Evolutionary conservation across 2,329 filamentous ascomycete genomes (phyloP), one percentile per base, ranked within the genome.

Genomic region (Simplicillium aogashimaense): DNA sequence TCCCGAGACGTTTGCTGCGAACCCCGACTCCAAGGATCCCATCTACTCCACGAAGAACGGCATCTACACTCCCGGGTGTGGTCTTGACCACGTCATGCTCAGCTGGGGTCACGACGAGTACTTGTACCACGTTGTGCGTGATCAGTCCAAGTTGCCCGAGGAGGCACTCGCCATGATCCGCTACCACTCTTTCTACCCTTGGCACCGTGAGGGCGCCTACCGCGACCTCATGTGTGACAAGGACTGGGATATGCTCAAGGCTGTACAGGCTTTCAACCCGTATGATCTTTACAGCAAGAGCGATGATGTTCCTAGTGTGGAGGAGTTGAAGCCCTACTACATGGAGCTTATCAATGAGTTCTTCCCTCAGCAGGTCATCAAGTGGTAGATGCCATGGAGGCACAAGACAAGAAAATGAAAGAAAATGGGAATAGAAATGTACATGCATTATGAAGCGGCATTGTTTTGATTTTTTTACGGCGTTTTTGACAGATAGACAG

Each of bases 261-360:
- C 86, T 8, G 87, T 94, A 37, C 74, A 77, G 60, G 86, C 84
- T 1, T 94, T 95, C 64, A 94, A 94, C 59, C 86, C 87, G 0
- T 95, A 94, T 53, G 88, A 94, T 57, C 57, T 94, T 39, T 94
- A 94, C 67, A 90, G 83, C 67, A 94, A 94, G 78, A 88, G 81
- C 51, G 87, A 94, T 53, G 84, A 78, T 17, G 71, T 87, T 16
- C 87, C 86, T 1, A 80, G 76, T 42, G 75, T 81, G 1, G 82
- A 87, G 54, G 77, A 85, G 52, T 67, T 94, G 43, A 94, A 90
- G 59, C 63, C 63, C 1, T 66, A 66, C 47, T 66, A 66, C 45
- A 54, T 61, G 55, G 63, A 63, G 45, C 54, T 66, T 30, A 66
- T 66, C 36, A 52, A 61, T 42, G 63, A 66, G 53, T 66, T 62